Evolutionary conservation across 192 early-diverging fungal genomes (phyloP), one percentile per base, ranked within the genome.

Genomic region (Endogone sp.): DNA sequence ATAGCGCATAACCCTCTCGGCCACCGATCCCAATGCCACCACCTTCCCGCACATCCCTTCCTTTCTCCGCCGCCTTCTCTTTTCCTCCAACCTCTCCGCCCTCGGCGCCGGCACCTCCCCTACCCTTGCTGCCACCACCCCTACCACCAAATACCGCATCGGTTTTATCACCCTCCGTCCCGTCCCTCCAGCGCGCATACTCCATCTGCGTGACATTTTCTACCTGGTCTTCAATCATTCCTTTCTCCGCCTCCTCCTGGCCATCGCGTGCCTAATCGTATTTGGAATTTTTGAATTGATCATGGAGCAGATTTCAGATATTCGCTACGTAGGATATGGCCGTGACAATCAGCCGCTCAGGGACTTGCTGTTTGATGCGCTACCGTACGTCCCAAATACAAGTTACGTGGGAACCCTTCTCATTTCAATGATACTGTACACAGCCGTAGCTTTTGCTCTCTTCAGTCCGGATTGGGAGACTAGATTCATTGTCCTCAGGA

Each of bases 361-460:
- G 27, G 84, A 88, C 70, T 71, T 80, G 30, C 27, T 82, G 27
- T 79, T 86, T 24, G 83, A 86, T 44, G 71, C 65, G 11, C 63
- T 88, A 26, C 84, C 84, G 8, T 21, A 73, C 29, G 29, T 83
- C 21, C 71, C 69, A 26, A 74, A 74, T 44, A 72, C 75, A 23
- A 79, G 79, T 73, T 71, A 86, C 9, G 81, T 85, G 21, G 83
- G 86, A 68, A 79, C 82, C 49, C 75, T 88, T 2, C 76, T 88
- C 21, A 75, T 79, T 0, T 64, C 80, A 3, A 82, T 78, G 2
- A 71, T 85, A 0, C 58, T 85, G 8, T 73, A 79, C 25, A 69
- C 81, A 56, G 68, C 84, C 2, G 63, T 79, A 10, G 79, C 75
- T 4, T 78, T 82, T 62, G 72, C 70, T 3, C 4, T 76, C 16